Conservation (phyloP, 257 asterid genomes). For the Orobanche coerulescens region DNA sequence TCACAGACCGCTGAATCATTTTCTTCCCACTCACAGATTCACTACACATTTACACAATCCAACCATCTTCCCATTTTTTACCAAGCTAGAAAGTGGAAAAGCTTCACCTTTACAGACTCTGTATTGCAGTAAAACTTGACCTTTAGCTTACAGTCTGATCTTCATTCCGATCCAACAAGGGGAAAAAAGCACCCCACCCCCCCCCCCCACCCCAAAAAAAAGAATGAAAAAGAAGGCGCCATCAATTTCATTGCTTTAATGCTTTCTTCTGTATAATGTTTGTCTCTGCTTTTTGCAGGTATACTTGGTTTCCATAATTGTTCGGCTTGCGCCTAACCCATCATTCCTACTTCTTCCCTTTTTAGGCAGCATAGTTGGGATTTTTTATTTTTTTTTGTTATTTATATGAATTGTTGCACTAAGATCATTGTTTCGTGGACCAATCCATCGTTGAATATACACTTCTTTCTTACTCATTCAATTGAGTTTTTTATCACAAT, state of each 20-base stretch:
- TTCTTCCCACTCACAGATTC: conserved; percentile 14
- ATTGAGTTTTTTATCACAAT: conserved; percentile 14
- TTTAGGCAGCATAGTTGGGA: conserved; percentile 35
- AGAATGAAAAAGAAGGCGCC: conserved; percentile 21
- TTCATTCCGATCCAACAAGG: conserved; percentile 33
- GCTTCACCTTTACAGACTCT: conserved; percentile 12
- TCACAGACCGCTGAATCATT: too few species aligned
- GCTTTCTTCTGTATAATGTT: conserved; percentile 22
- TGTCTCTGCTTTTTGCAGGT: conserved; percentile 24
- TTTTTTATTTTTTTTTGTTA: conserved; percentile 30
- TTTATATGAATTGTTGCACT: conserved; percentile 19
- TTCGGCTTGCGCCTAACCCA: conserved; percentile 43
- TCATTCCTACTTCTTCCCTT: conserved; percentile 46
- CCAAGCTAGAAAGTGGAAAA: conserved; percentile 20
- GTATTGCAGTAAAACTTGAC: too few species aligned
- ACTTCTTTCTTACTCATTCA: conserved; percentile 14
- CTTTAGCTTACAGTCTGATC: conserved; percentile 19
- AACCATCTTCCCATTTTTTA: conserved; percentile 14
- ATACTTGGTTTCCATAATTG: conserved; percentile 42
- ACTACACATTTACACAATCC: conserved; percentile 14
- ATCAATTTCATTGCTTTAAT: conserved; percentile 28
- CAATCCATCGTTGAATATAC: conserved; percentile 20
- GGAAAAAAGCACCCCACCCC: too few species aligned
- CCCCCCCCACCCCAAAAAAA: too few species aligned
- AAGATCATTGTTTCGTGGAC: conserved; percentile 23